Evolutionary conservation across 352 stramenopile species (phyloP), one percentile per base, ranked within the genome.

Genomic region (Globisporangium radiosum): DNA sequence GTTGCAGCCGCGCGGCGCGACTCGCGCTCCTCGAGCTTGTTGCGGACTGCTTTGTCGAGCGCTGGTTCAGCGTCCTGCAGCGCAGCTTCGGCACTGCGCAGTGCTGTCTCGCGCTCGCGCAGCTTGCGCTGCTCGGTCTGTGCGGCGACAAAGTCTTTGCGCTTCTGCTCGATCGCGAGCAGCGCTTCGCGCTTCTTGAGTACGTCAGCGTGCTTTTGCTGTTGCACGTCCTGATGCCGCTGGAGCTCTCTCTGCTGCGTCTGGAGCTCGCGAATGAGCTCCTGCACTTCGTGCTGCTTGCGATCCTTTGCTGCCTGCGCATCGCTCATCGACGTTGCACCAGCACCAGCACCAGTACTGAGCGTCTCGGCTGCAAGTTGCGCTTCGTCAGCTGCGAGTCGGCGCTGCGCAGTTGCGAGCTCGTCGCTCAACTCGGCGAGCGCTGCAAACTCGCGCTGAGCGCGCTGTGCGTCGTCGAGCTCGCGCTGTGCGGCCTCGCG

Each of bases 141-240:
- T 1, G 78, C 72, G 19, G 69, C 68, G 25, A 90, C 71, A 36
- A 88, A 83, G 38, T 81, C 69, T 25, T 74, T 76, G 0, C 78
- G 75, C 60, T 79, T 69, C 17, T 77, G 69, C 15, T 85, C 74
- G 48, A 89, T 49, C 1, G 44, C 40, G 3, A 80, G 56, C 54
- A 88, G 88, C 25, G 85, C 72, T 57, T 90, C 68, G 50, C 71
- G 78, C 19, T 69, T 73, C n/a, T 71, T 81, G 57, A 81, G 59
- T 25, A 88, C n/a, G 50, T 92, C 81, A 42, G 76, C 81, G 49
- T 88, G 75, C 47, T 87, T 53, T 39, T 86, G 76, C 43, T 87
- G 68, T 9, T 77, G 70, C 47, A 71, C 68, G 3, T 78, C 72
- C 10, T 88, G 73, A 19, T 74, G 66, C 25, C 62, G 52, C 33